Conservation (phyloP, 2,329 filamentous ascomycete genomes). For the Talaromyces sp. region DNA sequence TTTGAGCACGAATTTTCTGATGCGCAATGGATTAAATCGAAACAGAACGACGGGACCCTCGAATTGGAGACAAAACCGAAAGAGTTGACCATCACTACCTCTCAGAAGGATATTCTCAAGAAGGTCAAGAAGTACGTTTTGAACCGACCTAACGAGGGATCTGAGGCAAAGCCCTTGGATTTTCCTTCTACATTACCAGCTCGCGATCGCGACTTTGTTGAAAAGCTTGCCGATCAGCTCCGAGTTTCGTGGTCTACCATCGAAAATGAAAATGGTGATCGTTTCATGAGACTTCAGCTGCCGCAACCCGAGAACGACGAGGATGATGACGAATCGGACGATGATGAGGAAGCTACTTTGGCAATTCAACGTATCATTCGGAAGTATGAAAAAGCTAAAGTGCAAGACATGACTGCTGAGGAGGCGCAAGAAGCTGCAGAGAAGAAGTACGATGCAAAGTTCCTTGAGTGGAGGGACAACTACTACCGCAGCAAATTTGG, state of each 20-base stretch:
- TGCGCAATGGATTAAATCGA: conserved; percentile 88
- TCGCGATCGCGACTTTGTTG: conserved; percentile 87
- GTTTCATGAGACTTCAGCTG: conserved; percentile 66
- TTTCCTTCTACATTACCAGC: conserved; percentile 74
- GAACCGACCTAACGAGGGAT: conserved; percentile 60
- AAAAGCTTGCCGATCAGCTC: conserved; percentile 75
- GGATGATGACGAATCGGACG: conserved; percentile 66
- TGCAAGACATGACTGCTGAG: conserved; percentile 76
- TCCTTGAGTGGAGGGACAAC: conserved; percentile 88
- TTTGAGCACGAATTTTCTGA: conserved; percentile 91
- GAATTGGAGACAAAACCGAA: conserved; percentile 59
- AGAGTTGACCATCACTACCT: conserved; percentile 73
- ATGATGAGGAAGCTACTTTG: conserved; percentile 78
- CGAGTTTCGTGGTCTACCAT: conserved; percentile 67
- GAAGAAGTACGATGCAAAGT: conserved; percentile 86
- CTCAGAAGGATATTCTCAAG: conserved; percentile 80
- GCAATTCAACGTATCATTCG: conserved; percentile 84
- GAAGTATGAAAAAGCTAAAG: conserved; percentile 85
- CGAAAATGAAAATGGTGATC: conserved; percentile 65
- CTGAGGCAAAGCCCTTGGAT: conserved; percentile 62
- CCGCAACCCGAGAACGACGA: conserved; percentile 52
- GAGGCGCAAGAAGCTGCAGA: conserved; percentile 79
- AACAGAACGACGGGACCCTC: conserved; percentile 71
- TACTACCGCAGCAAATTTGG: conserved; percentile 92
- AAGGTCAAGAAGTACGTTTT: conserved; percentile 81